These are phyloP conservation scores for Aspergillus pseudoterreus DNA, from an alignment of 2,329 filamentous ascomycete genomes.

Conservation along the genomic window DNA sequence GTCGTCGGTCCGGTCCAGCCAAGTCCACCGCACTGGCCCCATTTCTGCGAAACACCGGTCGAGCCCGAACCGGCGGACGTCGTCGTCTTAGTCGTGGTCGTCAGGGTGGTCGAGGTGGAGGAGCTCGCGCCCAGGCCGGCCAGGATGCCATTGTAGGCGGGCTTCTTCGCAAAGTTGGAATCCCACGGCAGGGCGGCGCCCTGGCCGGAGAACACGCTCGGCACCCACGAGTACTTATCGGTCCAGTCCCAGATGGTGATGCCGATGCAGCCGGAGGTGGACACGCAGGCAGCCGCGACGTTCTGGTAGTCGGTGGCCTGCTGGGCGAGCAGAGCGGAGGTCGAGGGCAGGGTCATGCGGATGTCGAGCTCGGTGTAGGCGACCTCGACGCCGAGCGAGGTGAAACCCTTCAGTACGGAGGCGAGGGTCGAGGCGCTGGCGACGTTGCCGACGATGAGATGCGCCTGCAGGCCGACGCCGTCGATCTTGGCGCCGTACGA, in stretches of 20 bases:
- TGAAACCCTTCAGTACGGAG: constrained; percentile 36
- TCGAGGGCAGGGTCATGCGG: constrained; percentile 39
- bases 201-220: constrained; percentile 38
- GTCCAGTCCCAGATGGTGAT: constrained; percentile 43
- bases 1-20: constrained; percentile 25
- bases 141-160: constrained; percentile 39
- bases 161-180: constrained; percentile 45
- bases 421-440: constrained; percentile 38
- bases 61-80: constrained; percentile 3
- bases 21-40: constrained; percentile 26
- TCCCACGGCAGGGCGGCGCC: constrained; percentile 47
- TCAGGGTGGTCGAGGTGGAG: constrained; percentile 9
- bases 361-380: constrained; percentile 49
- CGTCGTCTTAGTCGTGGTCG: constrained; percentile 9
- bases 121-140: constrained; percentile 19
- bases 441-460: constrained; percentile 39
- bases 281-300: constrained; percentile 28
- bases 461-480: constrained; percentile 45
- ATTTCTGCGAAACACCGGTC: constrained; percentile 17
- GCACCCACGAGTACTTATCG: constrained; percentile 47
- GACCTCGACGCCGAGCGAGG: constrained; percentile 38
- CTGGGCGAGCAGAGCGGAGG: constrained; percentile 21
- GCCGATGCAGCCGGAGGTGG: constrained; percentile 29
- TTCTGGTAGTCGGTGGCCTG: constrained; percentile 32
- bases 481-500: constrained; percentile 43